These are phyloP conservation scores for Jatropha curcas DNA, from an alignment of 345 rosid genomes.

Conservation along the genomic window DNA sequence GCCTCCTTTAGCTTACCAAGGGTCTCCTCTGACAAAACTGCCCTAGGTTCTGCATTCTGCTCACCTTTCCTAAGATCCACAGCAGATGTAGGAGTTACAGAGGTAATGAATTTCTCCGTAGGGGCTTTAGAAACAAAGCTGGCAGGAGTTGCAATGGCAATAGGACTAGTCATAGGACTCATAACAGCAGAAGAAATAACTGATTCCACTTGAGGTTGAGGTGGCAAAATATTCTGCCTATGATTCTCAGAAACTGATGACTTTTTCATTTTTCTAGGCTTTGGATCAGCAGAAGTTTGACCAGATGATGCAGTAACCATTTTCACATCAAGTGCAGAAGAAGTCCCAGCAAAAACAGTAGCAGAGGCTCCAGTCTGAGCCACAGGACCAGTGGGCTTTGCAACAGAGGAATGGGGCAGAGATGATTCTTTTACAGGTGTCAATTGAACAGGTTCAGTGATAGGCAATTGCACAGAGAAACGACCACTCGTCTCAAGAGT, in stretches of 20 bases:
- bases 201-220: slow-evolving; percentile 47
- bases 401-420: slow-evolving; percentile 44
- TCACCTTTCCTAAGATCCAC: slow-evolving; percentile 40
- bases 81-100: slow-evolving; percentile 38
- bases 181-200: slow-evolving; percentile 42
- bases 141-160: slow-evolving; percentile 40
- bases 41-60: slow-evolving; percentile 40
- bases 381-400: slow-evolving; percentile 40
- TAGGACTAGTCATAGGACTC: slow-evolving; percentile 38
- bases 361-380: slow-evolving; percentile 43
- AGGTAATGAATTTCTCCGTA: slow-evolving; percentile 41
- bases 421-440: slow-evolving; percentile 65
- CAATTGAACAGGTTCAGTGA: slow-evolving; percentile 56
- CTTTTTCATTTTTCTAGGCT: slow-evolving; percentile 84
- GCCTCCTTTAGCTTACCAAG: slow-evolving; percentile 67
- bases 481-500: slow-evolving; percentile 57
- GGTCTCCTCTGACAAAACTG: slow-evolving; percentile 59
- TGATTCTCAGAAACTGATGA: slow-evolving; percentile 45
- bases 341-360: slow-evolving; percentile 42
- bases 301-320: slow-evolving; percentile 45
- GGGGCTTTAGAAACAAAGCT: slow-evolving; percentile 40
- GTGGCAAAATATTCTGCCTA: slow-evolving; percentile 42
- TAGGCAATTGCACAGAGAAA: slow-evolving; percentile 49
- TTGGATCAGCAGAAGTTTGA: slow-evolving; percentile 54
- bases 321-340: slow-evolving; percentile 43